Base-by-base conservation (phyloP, 768 basidiomycete species). In the Suillus subaureus region DNA sequence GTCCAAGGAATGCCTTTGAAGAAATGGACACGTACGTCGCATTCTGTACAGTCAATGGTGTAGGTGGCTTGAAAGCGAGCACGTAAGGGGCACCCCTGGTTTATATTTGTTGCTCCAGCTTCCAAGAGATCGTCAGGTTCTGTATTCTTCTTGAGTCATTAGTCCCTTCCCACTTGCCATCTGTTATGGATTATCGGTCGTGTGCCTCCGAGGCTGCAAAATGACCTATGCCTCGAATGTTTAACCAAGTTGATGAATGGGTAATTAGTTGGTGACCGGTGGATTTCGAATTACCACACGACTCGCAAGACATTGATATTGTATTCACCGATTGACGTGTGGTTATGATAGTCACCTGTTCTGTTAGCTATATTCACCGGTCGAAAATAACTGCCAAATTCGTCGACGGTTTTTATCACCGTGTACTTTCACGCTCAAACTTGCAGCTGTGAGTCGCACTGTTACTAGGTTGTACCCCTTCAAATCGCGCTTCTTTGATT, bases 1-100 rank as follows among this genome's bases (percentile, higher is more conserved):
- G 89, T 35, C 96, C 97, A 40, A 99, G 85, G 26, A 97, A 96
- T 63, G 95, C 95, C 81, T 99, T 99, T 65, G 90, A 92, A 33
- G 93, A 94, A 55, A 99, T 84, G 79, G 97, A 99, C 72, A 98
- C 83, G 79, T 99, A 98, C 9, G 93, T 92, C 58, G 97, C 96
- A 81, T 97, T 97, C 94, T 94, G 69, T n/a, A 64, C 97, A 92
- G 79, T 97, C 97, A 68, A 97, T 86, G 28, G 95, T 97, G 83
- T 99, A 99, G 70, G 97, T 99, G 57, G 96, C 95, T 94, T 72
- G 15, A 51, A 65, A 61, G 26, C 7, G 28, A 21, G 9, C 11
- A 33, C 5, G 4, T 7, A 51, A 51, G 26, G 49, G 31, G 18
- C 4, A 21, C 52, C 28, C 12, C 18, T 18, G 52, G 9, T 54